These are phyloP conservation scores for Podospora anserina DNA, from an alignment of 495 filamentous ascomycete genomes.

Conservation along the genomic window DNA sequence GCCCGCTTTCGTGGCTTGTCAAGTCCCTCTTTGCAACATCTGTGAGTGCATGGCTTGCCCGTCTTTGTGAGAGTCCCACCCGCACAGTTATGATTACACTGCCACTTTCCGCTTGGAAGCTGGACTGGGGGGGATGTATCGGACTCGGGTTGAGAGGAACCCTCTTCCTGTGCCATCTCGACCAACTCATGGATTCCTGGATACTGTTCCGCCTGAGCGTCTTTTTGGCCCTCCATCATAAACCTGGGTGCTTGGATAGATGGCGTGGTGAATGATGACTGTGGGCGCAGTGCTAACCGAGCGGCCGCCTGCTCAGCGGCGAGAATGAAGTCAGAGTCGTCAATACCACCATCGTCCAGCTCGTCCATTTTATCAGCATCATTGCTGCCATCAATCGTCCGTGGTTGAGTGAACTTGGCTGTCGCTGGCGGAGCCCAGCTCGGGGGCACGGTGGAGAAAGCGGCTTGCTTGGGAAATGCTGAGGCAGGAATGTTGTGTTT, in stretches of 20 bases:
- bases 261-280: slow-evolving; percentile 11
- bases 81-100: slow-evolving; percentile 73
- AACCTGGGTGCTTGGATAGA: slow-evolving; percentile 22
- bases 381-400: not conserved
- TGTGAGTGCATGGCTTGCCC: slow-evolving; percentile 53
- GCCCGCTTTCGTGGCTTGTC: slow-evolving; percentile 67
- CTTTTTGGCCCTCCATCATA: slow-evolving; percentile 9
- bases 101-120: slow-evolving; percentile 80
- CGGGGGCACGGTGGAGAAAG: not conserved
- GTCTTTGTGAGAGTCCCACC: slow-evolving; percentile 68
- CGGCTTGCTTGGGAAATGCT: slow-evolving; percentile 44
- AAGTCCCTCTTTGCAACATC: slow-evolving; percentile 84
- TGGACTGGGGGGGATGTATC: slow-evolving; percentile 45
- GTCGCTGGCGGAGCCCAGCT: not conserved
- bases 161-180: slow-evolving; percentile 21
- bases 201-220: slow-evolving; percentile 13
- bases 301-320: slow-evolving; percentile 22
- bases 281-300: slow-evolving; percentile 11
- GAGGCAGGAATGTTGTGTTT: slow-evolving; percentile 58
- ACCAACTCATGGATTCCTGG: slow-evolving; percentile 35
- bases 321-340: slow-evolving; percentile 28
- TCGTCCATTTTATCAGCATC: not conserved
- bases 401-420: not conserved
- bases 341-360: slow-evolving; percentile 22
- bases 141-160: slow-evolving; percentile 10